Evolutionary conservation across 768 basidiomycete genomes (phyloP).

Genomic region (Lactifluus volemus): DNA sequence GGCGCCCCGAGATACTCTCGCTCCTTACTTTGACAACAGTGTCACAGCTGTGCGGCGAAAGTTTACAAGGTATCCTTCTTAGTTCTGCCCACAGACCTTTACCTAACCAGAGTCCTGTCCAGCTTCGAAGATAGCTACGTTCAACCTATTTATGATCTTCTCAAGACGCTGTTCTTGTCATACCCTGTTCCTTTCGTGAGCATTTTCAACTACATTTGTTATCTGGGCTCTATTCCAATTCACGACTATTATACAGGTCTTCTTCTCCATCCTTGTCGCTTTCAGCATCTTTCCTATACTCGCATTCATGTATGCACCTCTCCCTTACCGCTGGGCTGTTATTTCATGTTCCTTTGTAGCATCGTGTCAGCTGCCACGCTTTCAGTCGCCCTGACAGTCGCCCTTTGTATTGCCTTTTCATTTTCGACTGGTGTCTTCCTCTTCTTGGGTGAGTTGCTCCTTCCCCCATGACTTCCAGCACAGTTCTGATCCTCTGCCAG

Average conservation of each 20-base stretch:
- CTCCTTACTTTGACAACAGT: conserved; percentile 15
- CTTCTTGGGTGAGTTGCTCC: neutral
- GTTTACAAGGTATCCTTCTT: conserved; percentile 1
- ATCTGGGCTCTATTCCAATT: neutral
- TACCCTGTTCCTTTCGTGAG: conserved; percentile 14
- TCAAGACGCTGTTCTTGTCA: neutral
- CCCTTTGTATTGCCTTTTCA: conserved; percentile 9
- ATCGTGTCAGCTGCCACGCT: conserved; percentile 4
- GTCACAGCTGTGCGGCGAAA: conserved; percentile 6
- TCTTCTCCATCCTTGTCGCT: conserved; percentile 6
- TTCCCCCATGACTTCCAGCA: neutral
- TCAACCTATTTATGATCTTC: conserved; percentile 1
- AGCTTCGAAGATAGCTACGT: conserved; percentile 16
- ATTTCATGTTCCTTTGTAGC: neutral
- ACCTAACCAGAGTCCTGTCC: neutral
- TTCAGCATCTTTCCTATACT: conserved; percentile 17
- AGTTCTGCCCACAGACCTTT: neutral
- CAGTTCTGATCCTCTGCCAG: neutral
- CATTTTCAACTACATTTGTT: neutral
- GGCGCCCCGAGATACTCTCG: conserved; percentile 3
- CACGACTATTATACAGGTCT: neutral
- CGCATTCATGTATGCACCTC: conserved; percentile 13
- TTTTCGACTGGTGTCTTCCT: conserved; percentile 12
- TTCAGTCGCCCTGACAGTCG: conserved; percentile 2
- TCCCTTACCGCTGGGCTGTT: neutral